These are phyloP conservation scores for Paralagenidium karlingii DNA, from an alignment of 352 stramenopile genomes.

Conservation along the genomic window DNA sequence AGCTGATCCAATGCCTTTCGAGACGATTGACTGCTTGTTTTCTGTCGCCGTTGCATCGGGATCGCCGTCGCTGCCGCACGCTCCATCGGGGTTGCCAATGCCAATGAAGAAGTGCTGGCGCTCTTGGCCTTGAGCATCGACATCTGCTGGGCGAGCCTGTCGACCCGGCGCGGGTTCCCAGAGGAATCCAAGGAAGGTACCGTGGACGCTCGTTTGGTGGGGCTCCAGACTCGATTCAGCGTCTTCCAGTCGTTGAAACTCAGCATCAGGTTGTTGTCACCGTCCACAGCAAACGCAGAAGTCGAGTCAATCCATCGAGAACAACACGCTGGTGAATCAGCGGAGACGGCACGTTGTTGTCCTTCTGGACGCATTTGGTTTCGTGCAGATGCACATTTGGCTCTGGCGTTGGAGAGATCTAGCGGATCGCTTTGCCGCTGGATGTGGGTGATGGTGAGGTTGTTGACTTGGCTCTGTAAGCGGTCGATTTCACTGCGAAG, in stretches of 20 bases:
- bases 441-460: neutral
- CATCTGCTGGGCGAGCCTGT: too few relatives aligned
- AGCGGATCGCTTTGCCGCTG: neutral
- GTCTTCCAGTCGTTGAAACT: slow-evolving; percentile 56
- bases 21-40: too few relatives aligned
- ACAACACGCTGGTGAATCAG: neutral
- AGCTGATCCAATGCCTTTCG: too few relatives aligned
- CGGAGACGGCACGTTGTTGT: neutral
- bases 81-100: too few relatives aligned
- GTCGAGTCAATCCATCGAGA: neutral
- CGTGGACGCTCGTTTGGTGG: too few relatives aligned
- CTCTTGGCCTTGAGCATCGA: too few relatives aligned
- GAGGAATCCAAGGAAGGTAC: too few relatives aligned
- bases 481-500: slow-evolving; percentile 44
- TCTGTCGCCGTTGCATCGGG: too few relatives aligned
- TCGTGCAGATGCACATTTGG: neutral
- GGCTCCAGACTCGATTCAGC: slow-evolving; percentile 32
- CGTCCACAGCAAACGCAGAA: neutral
- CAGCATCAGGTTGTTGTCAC: too few relatives aligned
- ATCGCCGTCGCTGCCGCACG: too few relatives aligned
- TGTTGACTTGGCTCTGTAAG: slow-evolving; percentile 28
- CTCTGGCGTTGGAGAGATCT: neutral
- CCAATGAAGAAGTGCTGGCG: too few relatives aligned
- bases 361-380: neutral
- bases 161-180: too few relatives aligned